phyloP scores from a whole-genome alignment of 805 yeast genomes.

The Pachysolen tannophilus region DNA sequence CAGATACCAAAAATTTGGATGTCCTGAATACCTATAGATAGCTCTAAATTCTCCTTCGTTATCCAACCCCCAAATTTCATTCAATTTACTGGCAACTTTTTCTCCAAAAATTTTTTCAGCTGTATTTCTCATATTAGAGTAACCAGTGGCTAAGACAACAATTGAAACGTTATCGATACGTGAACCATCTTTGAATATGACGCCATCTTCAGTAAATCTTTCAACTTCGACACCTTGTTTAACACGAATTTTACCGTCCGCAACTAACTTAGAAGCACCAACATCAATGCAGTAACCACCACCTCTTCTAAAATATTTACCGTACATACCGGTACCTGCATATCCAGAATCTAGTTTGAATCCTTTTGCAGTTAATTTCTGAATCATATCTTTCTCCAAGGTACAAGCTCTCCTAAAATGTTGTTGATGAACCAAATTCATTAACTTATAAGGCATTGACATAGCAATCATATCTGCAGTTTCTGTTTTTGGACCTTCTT shows the following conservation, averaged over 20 bases:
- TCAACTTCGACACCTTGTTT: constrained; percentile 27
- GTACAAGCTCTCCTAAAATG: constrained; percentile 24
- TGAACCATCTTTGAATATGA: constrained; percentile 31
- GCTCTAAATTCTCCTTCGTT: constrained; percentile 34
- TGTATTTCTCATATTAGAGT: constrained; percentile 32
- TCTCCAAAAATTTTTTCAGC: constrained; percentile 30
- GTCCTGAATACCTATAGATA: constrained; percentile 31
- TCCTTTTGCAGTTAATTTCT: constrained; percentile 25
- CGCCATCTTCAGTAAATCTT: constrained; percentile 28
- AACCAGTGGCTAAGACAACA: constrained; percentile 39
- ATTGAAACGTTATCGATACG: constrained; percentile 25
- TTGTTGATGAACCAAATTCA: constrained; percentile 29
- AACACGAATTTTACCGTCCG: constrained; percentile 29
- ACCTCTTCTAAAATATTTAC: constrained; percentile 30
- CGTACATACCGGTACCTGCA: constrained; percentile 35
- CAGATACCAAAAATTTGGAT: constrained; percentile 31
- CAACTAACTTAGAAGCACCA: constrained; percentile 32
- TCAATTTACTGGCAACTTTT: constrained; percentile 24
- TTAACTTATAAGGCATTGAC: constrained; percentile 26
- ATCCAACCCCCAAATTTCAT: constrained; percentile 35
- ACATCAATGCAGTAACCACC: constrained; percentile 42
- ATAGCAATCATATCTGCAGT: constrained; percentile 31
- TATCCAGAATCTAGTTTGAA: constrained; percentile 34
- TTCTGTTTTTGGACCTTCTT: constrained; percentile 25
- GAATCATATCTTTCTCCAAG: constrained; percentile 24